These are phyloP conservation scores for Claviceps spartinae DNA, from an alignment of 2,329 filamentous ascomycete genomes.

Conservation along the genomic window DNA sequence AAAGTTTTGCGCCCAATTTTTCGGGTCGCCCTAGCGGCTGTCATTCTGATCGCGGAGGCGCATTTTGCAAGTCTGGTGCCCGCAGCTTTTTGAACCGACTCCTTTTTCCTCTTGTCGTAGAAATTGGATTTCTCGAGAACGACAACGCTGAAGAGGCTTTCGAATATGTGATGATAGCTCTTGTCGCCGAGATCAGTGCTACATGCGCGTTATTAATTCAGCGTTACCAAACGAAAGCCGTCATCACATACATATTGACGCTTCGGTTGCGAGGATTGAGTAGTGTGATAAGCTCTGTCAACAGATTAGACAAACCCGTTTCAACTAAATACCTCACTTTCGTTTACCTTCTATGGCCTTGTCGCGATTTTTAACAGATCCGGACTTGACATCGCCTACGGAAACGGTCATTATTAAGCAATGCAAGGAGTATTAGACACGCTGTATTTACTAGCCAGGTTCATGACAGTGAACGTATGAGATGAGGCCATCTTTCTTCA, in stretches of 20 bases:
- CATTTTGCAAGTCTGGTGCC: slow-evolving; percentile 50
- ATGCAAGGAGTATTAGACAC: neutral
- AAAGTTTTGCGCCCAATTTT: slow-evolving; percentile 65
- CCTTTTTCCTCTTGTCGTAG: slow-evolving; percentile 38
- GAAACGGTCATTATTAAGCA: slow-evolving; percentile 6
- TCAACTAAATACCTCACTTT: neutral
- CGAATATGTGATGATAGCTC: slow-evolving; percentile 68
- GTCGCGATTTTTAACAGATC: slow-evolving; percentile 23
- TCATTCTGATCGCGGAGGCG: slow-evolving; percentile 56
- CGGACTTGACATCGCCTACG: slow-evolving; percentile 22
- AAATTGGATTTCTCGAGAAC: slow-evolving; percentile 54
- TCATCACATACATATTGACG: slow-evolving; percentile 23
- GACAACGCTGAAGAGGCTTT: slow-evolving; percentile 60
- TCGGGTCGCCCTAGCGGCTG: slow-evolving; percentile 54
- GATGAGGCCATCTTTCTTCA: slow-evolving; percentile 18
- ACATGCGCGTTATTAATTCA: neutral
- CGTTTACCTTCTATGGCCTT: slow-evolving; percentile 27
- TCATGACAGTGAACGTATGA: slow-evolving; percentile 21
- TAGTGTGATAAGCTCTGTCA: slow-evolving; percentile 23
- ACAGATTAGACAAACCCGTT: neutral
- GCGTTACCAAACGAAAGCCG: neutral
- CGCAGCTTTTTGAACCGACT: slow-evolving; percentile 30
- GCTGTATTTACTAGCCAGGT: slow-evolving; percentile 18
- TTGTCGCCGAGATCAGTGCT: slow-evolving; percentile 50
- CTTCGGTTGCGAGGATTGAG: slow-evolving; percentile 23